Evolutionary conservation across 495 filamentous ascomycete genomes (phyloP).

Genomic region (Thermothielavioides terrestris): DNA sequence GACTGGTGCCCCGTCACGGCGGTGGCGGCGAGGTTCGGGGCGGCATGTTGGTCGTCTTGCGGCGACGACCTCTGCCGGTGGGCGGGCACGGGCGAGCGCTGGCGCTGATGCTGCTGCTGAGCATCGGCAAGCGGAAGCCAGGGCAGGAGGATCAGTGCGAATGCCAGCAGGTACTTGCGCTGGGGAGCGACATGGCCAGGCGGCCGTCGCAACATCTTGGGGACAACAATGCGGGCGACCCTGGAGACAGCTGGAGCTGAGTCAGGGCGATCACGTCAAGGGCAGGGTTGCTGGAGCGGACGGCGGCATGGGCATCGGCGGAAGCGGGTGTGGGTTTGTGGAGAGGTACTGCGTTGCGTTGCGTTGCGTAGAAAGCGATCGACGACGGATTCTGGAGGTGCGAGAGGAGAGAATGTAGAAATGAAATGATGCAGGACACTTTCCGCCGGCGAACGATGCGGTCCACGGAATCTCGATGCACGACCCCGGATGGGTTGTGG

Average conservation of each 20-base stretch:
- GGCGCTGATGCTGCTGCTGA: slow-evolving; percentile 51
- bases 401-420: too few species aligned
- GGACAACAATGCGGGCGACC: slow-evolving; percentile 36
- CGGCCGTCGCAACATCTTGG: slow-evolving; percentile 50
- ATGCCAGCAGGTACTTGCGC: slow-evolving; percentile 39
- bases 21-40: slow-evolving; percentile 15
- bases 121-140: slow-evolving; percentile 46
- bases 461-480: neutral
- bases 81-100: slow-evolving; percentile 22
- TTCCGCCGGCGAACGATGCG: neutral
- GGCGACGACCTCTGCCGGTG: slow-evolving; percentile 22
- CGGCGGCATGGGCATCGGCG: slow-evolving; percentile 1
- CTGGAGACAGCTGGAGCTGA: slow-evolving; percentile 7
- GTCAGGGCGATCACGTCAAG: slow-evolving; percentile 21
- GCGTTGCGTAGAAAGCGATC: neutral
- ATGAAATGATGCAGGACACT: neutral
- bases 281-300: slow-evolving; percentile 4
- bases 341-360: too few species aligned
- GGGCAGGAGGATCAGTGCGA: slow-evolving; percentile 45
- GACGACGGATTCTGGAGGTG: neutral
- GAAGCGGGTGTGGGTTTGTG: neutral
- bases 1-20: slow-evolving; percentile 20
- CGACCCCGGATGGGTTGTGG: neutral
- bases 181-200: slow-evolving; percentile 42
- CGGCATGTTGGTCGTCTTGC: slow-evolving; percentile 23